Evolutionary conservation across 1,139 yeast species (phyloP), one percentile per base, ranked within the genome.

Genomic region (Wickerhamomyces sp.): DNA sequence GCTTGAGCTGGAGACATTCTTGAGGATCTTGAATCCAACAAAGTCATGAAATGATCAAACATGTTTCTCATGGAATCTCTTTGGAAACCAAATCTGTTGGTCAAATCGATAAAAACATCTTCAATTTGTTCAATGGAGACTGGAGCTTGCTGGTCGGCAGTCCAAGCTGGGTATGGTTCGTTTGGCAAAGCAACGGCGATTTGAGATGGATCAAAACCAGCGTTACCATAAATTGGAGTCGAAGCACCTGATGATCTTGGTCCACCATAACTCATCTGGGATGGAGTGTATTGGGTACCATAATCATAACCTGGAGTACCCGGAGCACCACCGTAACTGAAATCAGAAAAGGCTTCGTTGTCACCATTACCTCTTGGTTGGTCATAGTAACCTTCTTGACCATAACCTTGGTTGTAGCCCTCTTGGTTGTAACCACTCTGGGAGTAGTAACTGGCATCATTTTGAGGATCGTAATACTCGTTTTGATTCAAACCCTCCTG

Each of bases 1-100:
- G 98, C 98, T 61, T 87, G 95, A 43, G 87, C 84, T 18, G 98
- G 96, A 15, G 96, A 79, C 95, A 89, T 87, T 64, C 98, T 82
- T 35, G 96, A 87, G 10, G 97, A 76, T 59, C 97, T 78, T 9
- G 98, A 91, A 58, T 93, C 98, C 56, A 93, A 72, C 52, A 89
- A 70, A 20, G 86, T 77, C 96, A 93, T 84, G 61, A 91, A 81
- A 62, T 87, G 93, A 59, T 93, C 98, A 64, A 80, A 91, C 86
- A 89, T 85, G 65, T 93, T 93, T 66, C 95, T 78, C 91, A 87
- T 87, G 19, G 96, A 86, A 58, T 89, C 97, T 63, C 95, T 77
- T 70, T 93, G 98, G 75, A 93, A 93, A 45, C 98, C 98, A 63
- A 93, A 88, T 62, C 84, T 83, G 64, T 83, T 81, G 41, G 95